A percentile compares a stretch with the other conserved stretches of the same genome.
Evolutionary conservation across 225 moss, liverwort and hornwort genomes (phyloP).

Genomic region (Sphagnum contortum): DNA sequence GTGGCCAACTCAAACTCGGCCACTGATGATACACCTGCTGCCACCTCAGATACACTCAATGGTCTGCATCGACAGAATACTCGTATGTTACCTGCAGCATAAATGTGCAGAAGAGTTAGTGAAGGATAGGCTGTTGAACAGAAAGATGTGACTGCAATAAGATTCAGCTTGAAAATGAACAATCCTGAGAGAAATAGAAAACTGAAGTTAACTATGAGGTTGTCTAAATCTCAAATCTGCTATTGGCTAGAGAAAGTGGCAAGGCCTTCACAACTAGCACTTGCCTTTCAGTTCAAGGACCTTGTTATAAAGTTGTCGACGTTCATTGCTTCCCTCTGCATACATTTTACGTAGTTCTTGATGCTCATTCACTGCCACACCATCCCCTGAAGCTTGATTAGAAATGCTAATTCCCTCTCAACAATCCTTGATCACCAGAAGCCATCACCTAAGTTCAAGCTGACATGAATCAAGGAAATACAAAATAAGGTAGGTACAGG

Average conservation of each 20-base stretch:
- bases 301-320: slow-evolving; percentile 86
- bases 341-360: slow-evolving; percentile 57
- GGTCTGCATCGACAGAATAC: slow-evolving; percentile 94
- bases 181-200: too few relatives aligned
- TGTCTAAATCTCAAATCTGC: too few relatives aligned
- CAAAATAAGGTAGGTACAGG: background rate
- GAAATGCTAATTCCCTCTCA: background rate
- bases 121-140: background rate
- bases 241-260: too few relatives aligned
- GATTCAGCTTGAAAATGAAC: too few relatives aligned
- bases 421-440: background rate
- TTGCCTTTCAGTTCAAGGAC: slow-evolving; percentile 90
- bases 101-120: background rate
- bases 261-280: background rate
- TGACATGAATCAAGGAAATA: background rate
- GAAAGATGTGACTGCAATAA: background rate
- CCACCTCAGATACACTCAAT: slow-evolving; percentile 42
- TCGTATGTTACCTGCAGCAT: slow-evolving; percentile 71
- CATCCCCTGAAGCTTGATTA: background rate
- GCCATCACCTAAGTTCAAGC: too few relatives aligned
- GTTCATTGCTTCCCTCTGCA: slow-evolving; percentile 64
- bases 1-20: slow-evolving; percentile 69
- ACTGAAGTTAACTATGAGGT: too few relatives aligned
- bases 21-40: slow-evolving; percentile 41
- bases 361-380: slow-evolving; percentile 62